A percentile compares a stretch with the other conserved stretches of the same genome.
These are phyloP conservation scores for Golubevia sp. DNA, from an alignment of 1,284 basidiomycete genomes.

Conservation along the genomic window DNA sequence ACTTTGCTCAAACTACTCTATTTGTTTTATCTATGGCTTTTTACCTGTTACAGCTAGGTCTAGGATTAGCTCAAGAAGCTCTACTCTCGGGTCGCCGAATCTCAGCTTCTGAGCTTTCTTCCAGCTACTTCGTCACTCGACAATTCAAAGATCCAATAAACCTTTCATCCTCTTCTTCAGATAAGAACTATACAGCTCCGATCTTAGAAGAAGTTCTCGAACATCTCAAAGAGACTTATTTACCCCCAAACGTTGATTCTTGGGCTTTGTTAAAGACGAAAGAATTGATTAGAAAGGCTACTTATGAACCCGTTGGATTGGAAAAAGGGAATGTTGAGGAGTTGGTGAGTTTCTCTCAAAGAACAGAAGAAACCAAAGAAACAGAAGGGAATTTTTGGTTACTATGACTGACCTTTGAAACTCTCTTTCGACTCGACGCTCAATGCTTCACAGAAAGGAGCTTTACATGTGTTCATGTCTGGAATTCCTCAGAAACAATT, in stretches of 20 bases:
- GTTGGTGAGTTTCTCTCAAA: constrained; percentile 10
- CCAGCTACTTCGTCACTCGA: constrained; percentile 32
- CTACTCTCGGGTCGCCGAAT: constrained; percentile 30
- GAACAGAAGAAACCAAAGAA: too few species aligned
- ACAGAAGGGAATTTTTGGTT: too few species aligned
- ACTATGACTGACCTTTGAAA: too few species aligned
- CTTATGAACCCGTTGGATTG: constrained; percentile 19
- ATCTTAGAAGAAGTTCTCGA: constrained; percentile 25
- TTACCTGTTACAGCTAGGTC: too few species aligned
- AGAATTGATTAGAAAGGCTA: constrained; percentile 26
- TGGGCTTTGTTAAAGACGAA: constrained; percentile 38
- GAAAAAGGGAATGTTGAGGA: constrained; percentile 32
- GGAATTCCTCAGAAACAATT: constrained; percentile 26
- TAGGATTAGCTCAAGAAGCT: constrained; percentile 32
- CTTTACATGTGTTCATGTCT: constrained; percentile 27
- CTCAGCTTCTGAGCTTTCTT: constrained; percentile 21
- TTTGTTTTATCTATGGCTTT: too few species aligned
- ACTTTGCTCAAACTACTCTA: too few species aligned
- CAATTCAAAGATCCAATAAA: constrained; percentile 16
- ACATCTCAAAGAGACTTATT: constrained; percentile 17
- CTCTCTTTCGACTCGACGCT: too few species aligned
- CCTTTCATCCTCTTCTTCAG: constrained; percentile 3
- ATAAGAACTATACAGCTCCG: constrained; percentile 12
- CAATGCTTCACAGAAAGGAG: constrained; percentile 26
- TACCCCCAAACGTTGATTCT: constrained; percentile 25